Evolutionary conservation across 2,329 filamentous ascomycete species (phyloP), one percentile per base, ranked within the genome.

Genomic region (Tolypocladium sp.): DNA sequence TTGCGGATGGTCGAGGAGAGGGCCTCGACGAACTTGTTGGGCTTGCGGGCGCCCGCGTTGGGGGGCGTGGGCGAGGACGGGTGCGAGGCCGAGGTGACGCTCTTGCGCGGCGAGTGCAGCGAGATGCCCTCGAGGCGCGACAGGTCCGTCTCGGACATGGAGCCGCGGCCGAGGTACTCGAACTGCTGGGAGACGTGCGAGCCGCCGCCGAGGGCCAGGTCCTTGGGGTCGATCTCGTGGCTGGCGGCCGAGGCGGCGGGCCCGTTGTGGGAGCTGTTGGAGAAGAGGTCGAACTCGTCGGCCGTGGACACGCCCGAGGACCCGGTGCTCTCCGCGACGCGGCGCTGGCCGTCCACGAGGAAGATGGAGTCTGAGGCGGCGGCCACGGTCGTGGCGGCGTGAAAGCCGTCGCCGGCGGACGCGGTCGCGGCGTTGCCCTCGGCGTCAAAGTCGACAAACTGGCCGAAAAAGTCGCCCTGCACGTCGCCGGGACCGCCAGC

Each of bases 131-230:
- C 76, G 3, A 80, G 70, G 37, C 73, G 70, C 10, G 77, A 71
- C n/a, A 80, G 69, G 63, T 79, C 77, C 42, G 76, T 76, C 61
- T 80, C 77, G 4, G 77, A 79, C 68, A 80, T 76, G 59, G 76
- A 77, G 30, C 68, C 73, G 17, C 69, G 69, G 44, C 69, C 69
- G 15, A 71, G 60, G 56, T 65, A 62, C 6, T 64, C 61, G 40
- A 64, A 60, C 38, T 65, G 64, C 22, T 66, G 64, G 9, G 57
- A 46, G n/a, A 55, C 52, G 57, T 64, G 41, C 12, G 61, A 61
- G 12, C 61, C 59, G 35, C 51, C 25, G 44, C 58, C 59, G 40
- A 71, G 61, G 49, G 66, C 61, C 52, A 74, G 64, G 33, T 66
- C 63, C 35, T 64, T 64, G 13, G 70, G 66, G 57, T 73, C 67